Percentiles rank a stretch among this genome's conserved stretches.
Conservation (phyloP, 768 basidiomycete species). For the Amanita inopinata region DNA sequence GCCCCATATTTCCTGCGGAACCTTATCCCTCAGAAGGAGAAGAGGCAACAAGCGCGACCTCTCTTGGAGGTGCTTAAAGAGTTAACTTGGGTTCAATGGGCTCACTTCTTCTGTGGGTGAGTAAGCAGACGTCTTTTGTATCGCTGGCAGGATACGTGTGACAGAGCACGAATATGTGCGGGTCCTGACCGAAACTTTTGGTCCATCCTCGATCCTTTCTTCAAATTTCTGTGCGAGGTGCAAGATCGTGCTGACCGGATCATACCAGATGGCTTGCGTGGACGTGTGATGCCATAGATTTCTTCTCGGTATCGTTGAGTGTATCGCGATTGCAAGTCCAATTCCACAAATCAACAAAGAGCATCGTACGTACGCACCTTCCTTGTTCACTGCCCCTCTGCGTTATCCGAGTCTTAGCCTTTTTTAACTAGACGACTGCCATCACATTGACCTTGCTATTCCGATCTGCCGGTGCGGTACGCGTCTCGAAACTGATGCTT, state of each 20-base stretch:
- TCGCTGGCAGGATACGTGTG: too few relatives aligned
- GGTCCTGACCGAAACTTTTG: too few relatives aligned
- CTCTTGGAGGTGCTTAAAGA: constrained; percentile 30
- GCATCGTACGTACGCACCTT: constrained; percentile 14
- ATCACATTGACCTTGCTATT: constrained; percentile 94
- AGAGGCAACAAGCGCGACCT: constrained; percentile 21
- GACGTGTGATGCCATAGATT: constrained; percentile 21
- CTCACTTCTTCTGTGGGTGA: constrained; percentile 51
- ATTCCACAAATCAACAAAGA: constrained; percentile 15
- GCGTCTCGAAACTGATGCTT: constrained; percentile 13
- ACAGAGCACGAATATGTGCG: too few relatives aligned
- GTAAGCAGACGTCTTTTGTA: constrained; percentile 14
- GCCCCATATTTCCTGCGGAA: constrained; percentile 36
- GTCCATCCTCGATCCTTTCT: too few relatives aligned
- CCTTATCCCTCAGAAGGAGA: constrained; percentile 33
- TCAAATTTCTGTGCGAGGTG: too few relatives aligned
- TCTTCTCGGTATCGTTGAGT: constrained; percentile 20
- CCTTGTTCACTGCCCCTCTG: neutral
- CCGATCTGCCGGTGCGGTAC: constrained; percentile 65
- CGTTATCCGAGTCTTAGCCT: too few relatives aligned
- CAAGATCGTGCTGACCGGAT: neutral
- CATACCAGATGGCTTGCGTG: constrained; percentile 20
- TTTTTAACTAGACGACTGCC: constrained; percentile 45
- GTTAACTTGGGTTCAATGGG: constrained; percentile 43
- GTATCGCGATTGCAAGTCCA: constrained; percentile 14